Base-by-base conservation (phyloP, 129 eudicot genomes). In the Flaveria robusta region DNA sequence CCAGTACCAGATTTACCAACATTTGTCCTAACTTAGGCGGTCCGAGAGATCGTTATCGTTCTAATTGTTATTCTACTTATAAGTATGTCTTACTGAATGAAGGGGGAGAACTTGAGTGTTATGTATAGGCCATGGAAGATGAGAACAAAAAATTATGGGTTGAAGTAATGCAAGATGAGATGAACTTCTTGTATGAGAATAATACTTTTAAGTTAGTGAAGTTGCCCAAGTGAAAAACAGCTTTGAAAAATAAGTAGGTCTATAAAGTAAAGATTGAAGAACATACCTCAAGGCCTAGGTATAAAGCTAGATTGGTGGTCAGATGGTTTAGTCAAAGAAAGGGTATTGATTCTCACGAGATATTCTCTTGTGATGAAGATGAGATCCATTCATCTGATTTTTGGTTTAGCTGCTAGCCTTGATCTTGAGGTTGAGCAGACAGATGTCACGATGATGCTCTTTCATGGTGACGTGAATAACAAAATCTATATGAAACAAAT, bases 31-130 rank as follows among this genome's bases (percentile, higher is more conserved):
- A 66, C 49, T 66, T 12, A 66, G 70, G 70, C 46, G 24, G 20
- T 66, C 47, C 22, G 7, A 27, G 70, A 15, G 70, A 66, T 14
- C 70, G 23, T 34, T 47, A 66, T 66, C 70, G 24, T 66, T 66
- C 70, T 14, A 31, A 4, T 2, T 19, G 20, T 22, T 66, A 10
- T 66, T 29, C 22, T 66, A 0, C 46, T 66, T 15, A 47, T 47
- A 4, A 13, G n/a, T 47, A 47, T 47, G 5, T 47, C 16, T 14
- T 14, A 47, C 52, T 47, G 1, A 13, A 6, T 47, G 3, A 47
- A 12, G 16, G n/a, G 52, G 52, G 18, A 3, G 7, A 47, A 1
- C 52, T 18, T 5, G 18, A 47, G 16, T 47, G 7, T 47, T 47
- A 47, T 13, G 13, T 5, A 47, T 0, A 47, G 1, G 7, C 52